Evolutionary conservation across 495 filamentous ascomycete genomes (phyloP).

Genomic region (Aspergillus indologenus): DNA sequence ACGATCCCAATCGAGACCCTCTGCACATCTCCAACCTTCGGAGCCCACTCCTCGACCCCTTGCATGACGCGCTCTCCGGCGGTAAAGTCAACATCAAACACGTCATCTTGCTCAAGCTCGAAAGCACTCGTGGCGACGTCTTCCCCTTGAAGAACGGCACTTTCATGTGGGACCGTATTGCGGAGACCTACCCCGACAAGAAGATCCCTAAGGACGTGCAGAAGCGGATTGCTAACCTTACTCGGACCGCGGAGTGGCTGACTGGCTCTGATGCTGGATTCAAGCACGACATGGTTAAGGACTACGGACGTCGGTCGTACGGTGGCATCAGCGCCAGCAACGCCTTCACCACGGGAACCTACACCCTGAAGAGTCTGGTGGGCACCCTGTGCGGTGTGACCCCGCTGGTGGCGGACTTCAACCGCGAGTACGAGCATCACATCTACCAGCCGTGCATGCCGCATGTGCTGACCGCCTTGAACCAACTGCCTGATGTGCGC

Average conservation of each 20-base stretch:
- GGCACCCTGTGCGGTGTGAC: constrained; percentile 48
- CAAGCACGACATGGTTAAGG: constrained; percentile 18
- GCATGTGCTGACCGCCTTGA: constrained; percentile 42
- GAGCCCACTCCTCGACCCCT: constrained; percentile 32
- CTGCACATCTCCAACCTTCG: constrained; percentile 47
- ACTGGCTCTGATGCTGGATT: constrained; percentile 44
- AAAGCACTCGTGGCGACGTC: constrained; percentile 48
- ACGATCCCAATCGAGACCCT: constrained; percentile 38
- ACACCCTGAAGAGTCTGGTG: constrained; percentile 46
- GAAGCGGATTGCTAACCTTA: constrained; percentile 37
- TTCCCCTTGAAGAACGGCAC: constrained; percentile 47
- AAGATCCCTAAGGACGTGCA: constrained; percentile 28
- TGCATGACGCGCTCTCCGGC: constrained; percentile 30
- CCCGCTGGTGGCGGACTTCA: constrained; percentile 49
- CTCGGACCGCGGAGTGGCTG: constrained; percentile 39
- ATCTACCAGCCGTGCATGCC: constrained; percentile 51
- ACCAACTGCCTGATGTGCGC: constrained; percentile 25
- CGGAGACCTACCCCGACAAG: constrained; percentile 29
- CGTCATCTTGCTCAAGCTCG: constrained; percentile 45
- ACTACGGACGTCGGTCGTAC: constrained; percentile 16
- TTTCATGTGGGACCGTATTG: constrained; percentile 39
- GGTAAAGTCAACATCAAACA: constrained; percentile 47
- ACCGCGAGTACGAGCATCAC: constrained; percentile 44
- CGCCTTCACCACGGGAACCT: constrained; percentile 43
- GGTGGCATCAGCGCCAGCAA: constrained; percentile 46